Evolutionary conservation across 768 basidiomycete genomes (phyloP), one percentile per base, ranked within the genome.

Genomic region (Cyclocybe cylindracea): DNA sequence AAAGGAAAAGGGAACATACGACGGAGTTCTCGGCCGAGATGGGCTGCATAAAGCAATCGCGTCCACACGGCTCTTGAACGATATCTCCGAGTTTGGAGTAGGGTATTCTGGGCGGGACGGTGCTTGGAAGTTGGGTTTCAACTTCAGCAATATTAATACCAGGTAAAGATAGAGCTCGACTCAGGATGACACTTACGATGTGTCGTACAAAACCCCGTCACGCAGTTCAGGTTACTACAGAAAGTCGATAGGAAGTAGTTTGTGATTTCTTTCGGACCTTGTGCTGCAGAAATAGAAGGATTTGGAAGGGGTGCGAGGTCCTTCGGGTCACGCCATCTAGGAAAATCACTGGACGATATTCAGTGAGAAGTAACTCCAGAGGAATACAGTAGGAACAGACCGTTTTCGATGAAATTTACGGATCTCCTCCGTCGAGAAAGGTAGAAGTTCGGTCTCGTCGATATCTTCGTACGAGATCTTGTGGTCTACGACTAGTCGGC

Each of bases 191-290:
- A 51, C 76, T 39, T 63, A 81, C 80, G 57, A 63, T 86, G 84
- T 2, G 71, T 69, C 38, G 64, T 58, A 57, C 84, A 86, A 51
- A 77, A 78, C 2, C 75, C 70, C 6, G 75, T 74, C 0, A 78
- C 29, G 50, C 84, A 86, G 46, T 73, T 80, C 18, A 76, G 51
- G 46, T 78, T 83, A 5, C 72, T 70, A 64, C 84, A 86, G 51
- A 85, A 85, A 0, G 73, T 55, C 2, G 68, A 59, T 3, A 73
- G 59, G n/a, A 76, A 57, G 10, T 60, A 67, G n/a, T 63, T 49
- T 5, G 83, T 45, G 43, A 55, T 54, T 29, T 63, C 54, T 13
- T 53, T 43, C 11, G 43, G 51, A 7, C 61, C 18, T 50, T 51
- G 14, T 40, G 18, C 34, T 46, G 16, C 36, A 39, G 19, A 19